phyloP scores from a whole-genome alignment of 2,329 filamentous ascomycete species.

The Mollisiaceae sp. region DNA sequence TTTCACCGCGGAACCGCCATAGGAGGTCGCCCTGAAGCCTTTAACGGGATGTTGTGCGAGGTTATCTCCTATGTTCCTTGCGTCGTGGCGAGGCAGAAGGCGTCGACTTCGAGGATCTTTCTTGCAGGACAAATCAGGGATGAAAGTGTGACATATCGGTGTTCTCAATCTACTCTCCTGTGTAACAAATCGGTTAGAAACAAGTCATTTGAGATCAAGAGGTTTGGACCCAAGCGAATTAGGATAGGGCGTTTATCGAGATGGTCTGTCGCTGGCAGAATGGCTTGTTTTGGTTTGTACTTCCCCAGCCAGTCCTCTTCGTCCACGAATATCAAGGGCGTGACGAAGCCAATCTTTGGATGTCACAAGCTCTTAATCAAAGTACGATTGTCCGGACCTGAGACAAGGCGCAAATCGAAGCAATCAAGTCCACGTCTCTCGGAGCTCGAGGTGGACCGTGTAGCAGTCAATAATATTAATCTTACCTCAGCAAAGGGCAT shows the following conservation, averaged over 20 bases:
- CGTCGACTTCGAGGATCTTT: conserved; percentile 26
- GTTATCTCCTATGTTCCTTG: conserved; percentile 32
- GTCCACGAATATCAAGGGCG: conserved; percentile 32
- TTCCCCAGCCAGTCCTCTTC: conserved; percentile 33
- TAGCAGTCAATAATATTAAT: neutral
- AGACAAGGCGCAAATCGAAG: conserved; percentile 25
- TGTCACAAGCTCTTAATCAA: conserved; percentile 29
- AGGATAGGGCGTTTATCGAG: conserved; percentile 29
- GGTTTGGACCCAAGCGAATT: conserved; percentile 26
- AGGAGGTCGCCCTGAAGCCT: conserved; percentile 14
- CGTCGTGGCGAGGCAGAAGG: conserved; percentile 31
- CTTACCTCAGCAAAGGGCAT: conserved; percentile 15
- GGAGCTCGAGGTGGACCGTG: neutral
- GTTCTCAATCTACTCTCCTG: conserved; percentile 18
- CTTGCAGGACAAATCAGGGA: conserved; percentile 27
- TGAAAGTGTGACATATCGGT: conserved; percentile 30
- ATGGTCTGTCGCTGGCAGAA: conserved; percentile 23
- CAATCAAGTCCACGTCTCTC: conserved; percentile 26
- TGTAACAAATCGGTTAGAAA: conserved; percentile 23
- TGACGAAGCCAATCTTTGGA: conserved; percentile 19
- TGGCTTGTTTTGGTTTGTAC: conserved; percentile 20
- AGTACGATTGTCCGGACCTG: conserved; percentile 21
- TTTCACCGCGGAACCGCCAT: neutral
- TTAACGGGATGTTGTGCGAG: conserved; percentile 30
- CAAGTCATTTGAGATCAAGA: conserved; percentile 17